Base-by-base conservation (phyloP, 2,329 filamentous ascomycete species). In the Raffaelea arxii region DNA sequence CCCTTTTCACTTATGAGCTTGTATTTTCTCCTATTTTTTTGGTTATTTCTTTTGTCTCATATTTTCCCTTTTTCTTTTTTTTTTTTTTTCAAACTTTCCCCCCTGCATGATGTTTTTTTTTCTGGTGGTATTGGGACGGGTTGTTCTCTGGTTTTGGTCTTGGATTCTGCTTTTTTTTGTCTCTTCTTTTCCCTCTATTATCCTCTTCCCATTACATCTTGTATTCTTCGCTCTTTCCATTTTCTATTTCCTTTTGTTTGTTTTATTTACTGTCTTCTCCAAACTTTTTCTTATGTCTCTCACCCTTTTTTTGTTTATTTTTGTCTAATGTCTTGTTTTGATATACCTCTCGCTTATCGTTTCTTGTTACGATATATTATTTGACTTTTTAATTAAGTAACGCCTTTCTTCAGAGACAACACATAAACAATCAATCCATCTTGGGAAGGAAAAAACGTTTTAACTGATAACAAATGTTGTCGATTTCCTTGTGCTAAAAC, bases 91-190 rank as follows among this genome's bases (percentile, higher is more conserved):
- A 9, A 16, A 9, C 9, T n/a, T n/a, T n/a, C n/a, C n/a, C n/a
- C n/a, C n/a, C n/a, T n/a, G n/a, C n/a, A 27, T 32, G n/a, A 43
- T 32, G 25, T 43, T 43, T 43, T 23, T 21, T n/a, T 43, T 43
- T 43, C 19, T 35, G 23, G 21, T 16, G 25, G 25, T 25, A 35
- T 7, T n/a, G n/a, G n/a, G n/a, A 43, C 23, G 25, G 30, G 30
- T 43, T 23, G 18, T n/a, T 43, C 36, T 43, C n/a, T 25, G 23
- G 19, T 18, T 39, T 30, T 22, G 32, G 3, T 32, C 19, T 16
- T 44, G 19, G 16, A 30, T 37, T 39, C 6, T 21, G 18, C 6
- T 46, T n/a, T 41, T 9, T 12, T 46, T 16, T 41, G 25, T 39
- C 19, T 30, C 27, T 18, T 18, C 9, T 19, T 44, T 44, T 18